These are phyloP conservation scores for Mangifera indica DNA, from an alignment of 345 rosid genomes.

Conservation along the genomic window DNA sequence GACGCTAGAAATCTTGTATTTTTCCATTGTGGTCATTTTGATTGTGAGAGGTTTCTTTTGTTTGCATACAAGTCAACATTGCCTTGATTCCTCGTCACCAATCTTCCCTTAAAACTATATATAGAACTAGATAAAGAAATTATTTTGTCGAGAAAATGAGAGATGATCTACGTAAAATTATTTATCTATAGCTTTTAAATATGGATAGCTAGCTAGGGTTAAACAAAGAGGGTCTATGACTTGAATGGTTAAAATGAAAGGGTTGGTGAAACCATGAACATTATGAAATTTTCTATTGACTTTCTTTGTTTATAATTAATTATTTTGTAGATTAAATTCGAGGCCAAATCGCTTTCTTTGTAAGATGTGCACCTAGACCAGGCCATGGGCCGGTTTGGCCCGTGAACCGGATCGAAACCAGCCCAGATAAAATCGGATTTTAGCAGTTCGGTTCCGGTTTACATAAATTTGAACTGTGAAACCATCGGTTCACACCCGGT, in stretches of 20 bases:
- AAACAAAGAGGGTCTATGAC: slow-evolving; percentile 6
- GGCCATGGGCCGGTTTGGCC: too few relatives aligned
- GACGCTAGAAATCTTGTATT: slow-evolving; percentile 1
- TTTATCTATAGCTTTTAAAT: slow-evolving; percentile 1
- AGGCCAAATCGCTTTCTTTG: slow-evolving; percentile 22
- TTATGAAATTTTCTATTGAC: too few relatives aligned
- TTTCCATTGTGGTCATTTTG: neutral
- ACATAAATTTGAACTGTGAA: too few relatives aligned
- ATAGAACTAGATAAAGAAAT: slow-evolving; percentile 14
- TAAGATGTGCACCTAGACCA: too few relatives aligned
- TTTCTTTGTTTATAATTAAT: too few relatives aligned
- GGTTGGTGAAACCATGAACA: slow-evolving; percentile 13
- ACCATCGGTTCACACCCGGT: too few relatives aligned
- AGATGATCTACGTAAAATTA: neutral
- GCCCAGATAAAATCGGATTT: too few relatives aligned
- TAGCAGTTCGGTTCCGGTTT: too few relatives aligned
- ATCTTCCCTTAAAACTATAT: neutral
- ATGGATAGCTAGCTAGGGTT: slow-evolving; percentile 17
- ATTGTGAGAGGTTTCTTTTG: neutral
- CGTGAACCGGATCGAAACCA: too few relatives aligned
- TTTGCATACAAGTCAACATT: slow-evolving; percentile 11
- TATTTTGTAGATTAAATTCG: neutral
- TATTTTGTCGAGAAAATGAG: neutral
- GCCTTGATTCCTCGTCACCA: slow-evolving; percentile 17
- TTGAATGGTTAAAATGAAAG: slow-evolving; percentile 18